Evolutionary conservation across 805 yeast species (phyloP), one percentile per base, ranked within the genome.

Genomic region (Wickerhamomyces queroliae): DNA sequence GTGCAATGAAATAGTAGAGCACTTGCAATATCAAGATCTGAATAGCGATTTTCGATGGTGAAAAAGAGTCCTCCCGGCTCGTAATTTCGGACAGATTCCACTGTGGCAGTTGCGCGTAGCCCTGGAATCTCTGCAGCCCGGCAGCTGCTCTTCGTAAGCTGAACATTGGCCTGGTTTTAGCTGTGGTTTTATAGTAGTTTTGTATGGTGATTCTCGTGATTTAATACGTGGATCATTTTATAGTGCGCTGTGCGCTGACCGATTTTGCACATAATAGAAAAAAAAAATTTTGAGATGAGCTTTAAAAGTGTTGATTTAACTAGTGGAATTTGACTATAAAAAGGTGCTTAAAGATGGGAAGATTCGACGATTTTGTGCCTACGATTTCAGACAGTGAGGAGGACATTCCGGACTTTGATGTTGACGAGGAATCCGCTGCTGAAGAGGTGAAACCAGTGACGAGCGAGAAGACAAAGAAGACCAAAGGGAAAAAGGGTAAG

Each of bases 1-100:
- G 56, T 2, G 95, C 96, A 2, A 87, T 74, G 6, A 74, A 52
- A 53, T 91, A 91, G 63, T 90, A 90, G 42, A 86, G 78, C 27
- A 77, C 55, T 58, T 91, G 99, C 20, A 91, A 63, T 18, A 86
- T 64, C 6, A 88, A 59, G 16, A 91, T 91, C 60, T 91, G 98
- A 32, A 76, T 56, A 35, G 79, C 63, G 36, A 82, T 72, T 37
- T 79, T 70, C 31, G 66, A 52, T 1, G 90, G 88, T 1, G 86
- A 74, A 19, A 73, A 58, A 7, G 71, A 64, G 42, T 72, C 78
- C 43, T 56, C 59, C 23, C 42, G 28, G 26, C 43, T 29, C 4
- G 31, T 21, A 3, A 33, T n/a, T 7, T 33, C 27, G 4, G 35
- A 33, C 9, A 21, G 27, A 10, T 10, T 10, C 12, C 10, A 24